These are phyloP conservation scores for Mycena chlorophos DNA, from an alignment of 768 basidiomycete genomes.

Conservation along the genomic window DNA sequence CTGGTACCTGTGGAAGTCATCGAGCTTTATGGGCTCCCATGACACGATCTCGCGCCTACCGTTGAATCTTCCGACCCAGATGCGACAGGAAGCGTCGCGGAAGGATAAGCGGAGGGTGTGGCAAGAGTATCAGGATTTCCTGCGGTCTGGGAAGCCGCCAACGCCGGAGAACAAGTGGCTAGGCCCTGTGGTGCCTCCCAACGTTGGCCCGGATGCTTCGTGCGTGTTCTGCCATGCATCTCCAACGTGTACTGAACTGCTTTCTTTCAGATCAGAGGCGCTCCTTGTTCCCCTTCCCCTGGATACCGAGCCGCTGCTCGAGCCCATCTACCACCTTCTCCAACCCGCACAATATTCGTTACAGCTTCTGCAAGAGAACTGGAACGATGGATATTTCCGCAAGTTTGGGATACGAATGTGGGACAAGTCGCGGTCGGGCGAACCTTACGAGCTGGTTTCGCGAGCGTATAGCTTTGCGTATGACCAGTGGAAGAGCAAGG, in stretches of 20 bases:
- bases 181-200: constrained; percentile 42
- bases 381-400: constrained; percentile 57
- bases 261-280: constrained; percentile 48
- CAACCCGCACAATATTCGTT: constrained; percentile 56
- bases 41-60: constrained; percentile 64
- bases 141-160: constrained; percentile 22
- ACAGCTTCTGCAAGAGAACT: constrained; percentile 50
- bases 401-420: constrained; percentile 58
- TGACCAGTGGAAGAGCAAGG: constrained; percentile 48
- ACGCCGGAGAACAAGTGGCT: constrained; percentile 38
- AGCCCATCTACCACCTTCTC: constrained; percentile 55
- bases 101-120: constrained; percentile 45
- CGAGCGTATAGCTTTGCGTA: constrained; percentile 42
- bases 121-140: constrained; percentile 53
- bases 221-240: constrained; percentile 25
- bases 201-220: constrained; percentile 42
- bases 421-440: constrained; percentile 63
- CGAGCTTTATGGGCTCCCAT: constrained; percentile 49
- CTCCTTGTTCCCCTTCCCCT: constrained; percentile 61
- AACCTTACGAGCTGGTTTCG: constrained; percentile 54
- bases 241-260: constrained; percentile 1
- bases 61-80: constrained; percentile 53
- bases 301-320: constrained; percentile 51
- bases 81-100: constrained; percentile 38
- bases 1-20: constrained; percentile 72